These are phyloP conservation scores for Neurospora hispaniola DNA, from an alignment of 495 filamentous ascomycete species.

Conservation along the genomic window DNA sequence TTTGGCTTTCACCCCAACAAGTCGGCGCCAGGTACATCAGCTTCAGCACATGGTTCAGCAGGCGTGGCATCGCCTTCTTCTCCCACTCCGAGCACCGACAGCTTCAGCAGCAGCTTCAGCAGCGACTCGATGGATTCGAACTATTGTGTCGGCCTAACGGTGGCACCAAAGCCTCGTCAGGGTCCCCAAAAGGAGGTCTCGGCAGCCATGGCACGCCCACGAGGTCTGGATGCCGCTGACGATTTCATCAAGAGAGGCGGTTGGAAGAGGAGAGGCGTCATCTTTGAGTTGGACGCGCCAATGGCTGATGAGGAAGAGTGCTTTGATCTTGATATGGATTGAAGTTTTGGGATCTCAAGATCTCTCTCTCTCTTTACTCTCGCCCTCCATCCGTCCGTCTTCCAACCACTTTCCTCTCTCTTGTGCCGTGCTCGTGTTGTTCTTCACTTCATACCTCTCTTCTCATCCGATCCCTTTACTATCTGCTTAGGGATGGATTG, in stretches of 20 bases:
- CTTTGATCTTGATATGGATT: slow-evolving; percentile 18
- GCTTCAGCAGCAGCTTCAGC: slow-evolving; percentile 6
- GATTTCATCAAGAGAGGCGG: slow-evolving; percentile 33
- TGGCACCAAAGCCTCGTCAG: neutral
- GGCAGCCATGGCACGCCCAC: slow-evolving; percentile 4
- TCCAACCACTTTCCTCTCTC: neutral
- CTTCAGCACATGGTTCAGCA: neutral
- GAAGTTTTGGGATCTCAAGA: neutral
- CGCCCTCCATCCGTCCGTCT: neutral
- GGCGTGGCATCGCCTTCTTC: slow-evolving; percentile 1
- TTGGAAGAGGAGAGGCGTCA: slow-evolving; percentile 40
- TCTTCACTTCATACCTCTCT: neutral
- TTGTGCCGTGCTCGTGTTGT: neutral
- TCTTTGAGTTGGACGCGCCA: slow-evolving; percentile 26
- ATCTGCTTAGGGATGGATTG: neutral
- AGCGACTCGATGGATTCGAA: neutral
- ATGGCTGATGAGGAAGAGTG: slow-evolving; percentile 18
- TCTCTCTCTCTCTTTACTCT: neutral
- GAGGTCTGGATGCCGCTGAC: slow-evolving; percentile 21
- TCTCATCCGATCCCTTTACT: neutral
- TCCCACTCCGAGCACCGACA: slow-evolving; percentile 7
- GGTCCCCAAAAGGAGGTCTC: slow-evolving; percentile 4
- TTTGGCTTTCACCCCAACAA: slow-evolving; percentile 19
- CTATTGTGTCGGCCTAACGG: neutral
- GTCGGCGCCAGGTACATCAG: neutral